Percentiles rank a stretch among this genome's conserved stretches.
These are phyloP conservation scores for Diaporthe nobilis DNA, from an alignment of 2,329 filamentous ascomycete species.

Conservation along the genomic window DNA sequence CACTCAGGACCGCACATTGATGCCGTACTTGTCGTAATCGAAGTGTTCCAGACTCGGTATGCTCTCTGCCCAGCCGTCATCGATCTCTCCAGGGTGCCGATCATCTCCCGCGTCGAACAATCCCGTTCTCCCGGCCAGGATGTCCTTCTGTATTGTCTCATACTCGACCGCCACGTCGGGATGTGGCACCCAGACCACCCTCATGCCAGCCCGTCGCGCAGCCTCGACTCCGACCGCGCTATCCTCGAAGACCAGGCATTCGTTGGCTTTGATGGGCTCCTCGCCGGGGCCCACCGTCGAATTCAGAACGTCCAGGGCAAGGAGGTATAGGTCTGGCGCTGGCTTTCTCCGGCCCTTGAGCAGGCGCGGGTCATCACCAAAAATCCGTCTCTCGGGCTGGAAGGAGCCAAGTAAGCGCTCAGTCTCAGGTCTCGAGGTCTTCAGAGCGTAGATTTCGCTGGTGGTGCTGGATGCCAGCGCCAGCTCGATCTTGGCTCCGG, in stretches of 20 bases:
- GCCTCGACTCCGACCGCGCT: background rate
- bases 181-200: background rate
- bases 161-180: background rate
- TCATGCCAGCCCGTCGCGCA: background rate
- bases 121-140: background rate
- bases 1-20: background rate
- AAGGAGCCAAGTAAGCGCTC: background rate
- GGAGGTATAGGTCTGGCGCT: background rate
- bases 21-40: background rate
- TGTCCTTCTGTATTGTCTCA: background rate
- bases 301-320: background rate
- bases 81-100: background rate
- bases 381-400: background rate
- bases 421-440: background rate
- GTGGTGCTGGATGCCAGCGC: background rate
- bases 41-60: background rate
- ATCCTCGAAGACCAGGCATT: constrained; percentile 3
- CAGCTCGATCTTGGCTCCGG: background rate
- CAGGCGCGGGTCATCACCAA: background rate
- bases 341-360: background rate
- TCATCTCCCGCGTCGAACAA: background rate
- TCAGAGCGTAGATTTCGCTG: background rate
- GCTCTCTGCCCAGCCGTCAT: background rate
- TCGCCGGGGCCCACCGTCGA: background rate
- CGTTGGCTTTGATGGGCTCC: background rate